A percentile compares a stretch with the other conserved stretches of the same genome.
These are phyloP conservation scores for Xylaria curta DNA, from an alignment of 495 filamentous ascomycete genomes.

Conservation along the genomic window DNA sequence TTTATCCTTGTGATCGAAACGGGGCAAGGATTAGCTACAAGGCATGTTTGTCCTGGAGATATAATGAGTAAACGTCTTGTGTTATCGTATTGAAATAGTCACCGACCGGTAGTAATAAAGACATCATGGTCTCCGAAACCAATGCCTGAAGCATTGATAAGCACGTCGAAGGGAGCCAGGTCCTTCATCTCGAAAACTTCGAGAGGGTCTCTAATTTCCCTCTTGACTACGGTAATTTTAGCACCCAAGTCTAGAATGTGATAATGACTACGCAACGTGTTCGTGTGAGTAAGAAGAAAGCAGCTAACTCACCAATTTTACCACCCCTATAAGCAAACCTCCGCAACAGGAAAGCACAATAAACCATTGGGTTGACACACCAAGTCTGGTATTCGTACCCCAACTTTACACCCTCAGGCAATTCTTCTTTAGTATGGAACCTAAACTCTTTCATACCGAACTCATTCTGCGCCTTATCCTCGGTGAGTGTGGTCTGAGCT, in stretches of 20 bases:
- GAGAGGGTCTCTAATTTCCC: slow-evolving; percentile 49
- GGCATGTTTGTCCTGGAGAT: slow-evolving; percentile 49
- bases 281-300: not conserved
- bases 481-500: slow-evolving; percentile 41
- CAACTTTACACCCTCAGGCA: slow-evolving; percentile 58
- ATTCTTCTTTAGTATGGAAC: slow-evolving; percentile 42
- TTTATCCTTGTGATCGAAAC: slow-evolving; percentile 66
- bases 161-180: slow-evolving; percentile 47
- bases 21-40: slow-evolving; percentile 50
- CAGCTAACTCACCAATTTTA: slow-evolving; percentile 29
- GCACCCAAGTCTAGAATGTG: not conserved
- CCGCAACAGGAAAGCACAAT: slow-evolving; percentile 62
- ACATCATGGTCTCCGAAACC: slow-evolving; percentile 60
- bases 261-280: not conserved
- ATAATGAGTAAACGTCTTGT: slow-evolving; percentile 12
- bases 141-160: slow-evolving; percentile 65
- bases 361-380: slow-evolving; percentile 68
- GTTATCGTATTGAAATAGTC: not conserved
- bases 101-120: slow-evolving; percentile 62
- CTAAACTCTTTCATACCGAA: slow-evolving; percentile 57
- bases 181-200: slow-evolving; percentile 55
- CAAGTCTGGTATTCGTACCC: slow-evolving; percentile 64
- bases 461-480: slow-evolving; percentile 37
- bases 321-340: slow-evolving; percentile 60
- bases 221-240: slow-evolving; percentile 33